Evolutionary conservation across 23 red algal genomes (phyloP).

Genomic region (Gracilaria gracilis): DNA sequence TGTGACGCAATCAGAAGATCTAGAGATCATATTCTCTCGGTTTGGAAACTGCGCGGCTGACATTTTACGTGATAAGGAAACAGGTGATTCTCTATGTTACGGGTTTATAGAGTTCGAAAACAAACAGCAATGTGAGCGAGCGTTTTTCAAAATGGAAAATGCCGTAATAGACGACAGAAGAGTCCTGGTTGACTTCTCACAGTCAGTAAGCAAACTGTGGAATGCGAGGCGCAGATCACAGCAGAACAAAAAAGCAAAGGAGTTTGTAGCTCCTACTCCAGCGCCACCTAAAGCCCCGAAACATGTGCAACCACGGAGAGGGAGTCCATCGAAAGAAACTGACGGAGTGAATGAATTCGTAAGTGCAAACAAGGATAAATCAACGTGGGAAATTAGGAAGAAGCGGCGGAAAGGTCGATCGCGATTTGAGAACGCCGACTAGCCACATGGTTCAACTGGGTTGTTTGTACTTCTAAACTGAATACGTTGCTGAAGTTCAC

Average conservation of each 20-base stretch:
- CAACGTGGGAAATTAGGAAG: not conserved
- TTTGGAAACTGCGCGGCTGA: slow-evolving; percentile 85
- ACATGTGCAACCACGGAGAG: not conserved
- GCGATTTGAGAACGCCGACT: not conserved
- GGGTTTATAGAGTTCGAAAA: slow-evolving; percentile 90
- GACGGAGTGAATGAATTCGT: not conserved
- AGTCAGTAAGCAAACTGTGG: slow-evolving; percentile 87
- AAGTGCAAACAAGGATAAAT: not conserved
- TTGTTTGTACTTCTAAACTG: not conserved
- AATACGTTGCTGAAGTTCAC: not conserved
- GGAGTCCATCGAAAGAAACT: not conserved
- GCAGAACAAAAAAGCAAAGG: not conserved
- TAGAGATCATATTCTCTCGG: slow-evolving; percentile 93
- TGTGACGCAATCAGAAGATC: slow-evolving; percentile 82
- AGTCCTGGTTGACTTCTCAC: slow-evolving; percentile 91
- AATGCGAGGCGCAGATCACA: slow-evolving; percentile 39
- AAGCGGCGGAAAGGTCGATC: not conserved
- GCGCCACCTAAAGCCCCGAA: not conserved
- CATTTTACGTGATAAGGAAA: slow-evolving; percentile 72
- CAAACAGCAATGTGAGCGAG: slow-evolving; percentile 71
- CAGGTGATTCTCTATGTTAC: slow-evolving; percentile 84
- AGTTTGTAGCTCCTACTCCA: not conserved
- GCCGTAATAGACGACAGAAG: slow-evolving; percentile 89
- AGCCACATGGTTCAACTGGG: not conserved
- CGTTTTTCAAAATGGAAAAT: slow-evolving; percentile 91